These are phyloP conservation scores for Chrysanthemum makinoi DNA, from an alignment of 129 eudicot genomes.

Conservation along the genomic window DNA sequence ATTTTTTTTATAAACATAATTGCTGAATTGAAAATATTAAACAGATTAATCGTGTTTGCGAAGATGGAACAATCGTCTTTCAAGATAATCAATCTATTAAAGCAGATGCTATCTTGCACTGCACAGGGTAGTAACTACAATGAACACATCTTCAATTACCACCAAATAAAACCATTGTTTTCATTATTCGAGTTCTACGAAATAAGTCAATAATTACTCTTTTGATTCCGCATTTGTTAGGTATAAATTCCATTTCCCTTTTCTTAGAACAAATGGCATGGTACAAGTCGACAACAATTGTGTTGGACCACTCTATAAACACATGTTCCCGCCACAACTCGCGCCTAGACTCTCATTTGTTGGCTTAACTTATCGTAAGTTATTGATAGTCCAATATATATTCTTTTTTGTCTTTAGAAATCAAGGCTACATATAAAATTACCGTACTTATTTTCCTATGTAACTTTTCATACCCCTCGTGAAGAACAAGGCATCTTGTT, in stretches of 20 bases:
- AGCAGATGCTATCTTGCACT: conserved; percentile 63
- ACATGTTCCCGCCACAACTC: conserved; percentile 52
- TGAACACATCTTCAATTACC: too few relatives aligned
- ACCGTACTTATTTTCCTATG: background rate
- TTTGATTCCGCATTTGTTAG: conserved; percentile 22
- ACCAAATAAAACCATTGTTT: background rate
- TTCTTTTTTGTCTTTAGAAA: too few relatives aligned
- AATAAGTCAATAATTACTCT: background rate
- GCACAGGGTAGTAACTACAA: conserved; percentile 56
- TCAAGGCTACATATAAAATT: background rate
- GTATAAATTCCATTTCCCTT: conserved; percentile 49
- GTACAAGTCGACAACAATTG: conserved; percentile 55
- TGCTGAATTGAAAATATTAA: background rate
- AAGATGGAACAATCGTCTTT: conserved; percentile 53
- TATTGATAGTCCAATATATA: background rate
- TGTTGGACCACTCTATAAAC: conserved; percentile 78
- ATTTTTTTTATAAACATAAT: too few relatives aligned
- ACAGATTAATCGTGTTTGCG: conserved; percentile 45
- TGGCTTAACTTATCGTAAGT: conserved; percentile 35
- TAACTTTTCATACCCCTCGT: background rate
- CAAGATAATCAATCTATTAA: conserved; percentile 42
- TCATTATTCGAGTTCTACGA: background rate
- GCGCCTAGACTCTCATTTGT: conserved; percentile 55
- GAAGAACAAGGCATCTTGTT: conserved; percentile 33
- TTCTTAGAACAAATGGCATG: conserved; percentile 38